Base-by-base conservation (phyloP, 768 basidiomycete species). In the Postia placenta region DNA sequence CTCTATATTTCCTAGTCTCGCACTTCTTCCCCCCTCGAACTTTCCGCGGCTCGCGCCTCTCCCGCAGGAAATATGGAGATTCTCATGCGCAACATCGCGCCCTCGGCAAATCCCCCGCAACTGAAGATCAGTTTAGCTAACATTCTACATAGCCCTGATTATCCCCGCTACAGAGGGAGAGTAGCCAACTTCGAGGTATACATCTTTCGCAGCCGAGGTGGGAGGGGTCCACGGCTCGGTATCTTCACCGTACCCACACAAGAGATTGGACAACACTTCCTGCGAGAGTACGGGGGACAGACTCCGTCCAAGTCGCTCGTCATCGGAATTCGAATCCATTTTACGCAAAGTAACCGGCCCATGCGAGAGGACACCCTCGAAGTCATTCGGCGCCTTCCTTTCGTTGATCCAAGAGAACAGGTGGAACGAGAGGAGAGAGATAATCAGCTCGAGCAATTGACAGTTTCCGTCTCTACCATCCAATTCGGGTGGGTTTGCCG, bases 401-500 rank as follows among this genome's bases (percentile, higher is more conserved):
- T 71, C 53, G 52, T 69, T 6, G 67, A 79, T 54, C 76, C 76
- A 3, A 48, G 39, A 17, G 54, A 63, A 17, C 51, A 63, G 5
- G 63, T 71, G 46, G 64, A 68, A 40, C 67, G 64, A 42, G 66
- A 72, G 49, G 58, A 52, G 22, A 63, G 61, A 24, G 55, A 62
- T 6, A 41, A 42, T n/a, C 52, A 67, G 20, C 64, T 78, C 7
- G 54, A 59, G n/a, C 28, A 53, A 2, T 52, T 56, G 15, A 28
- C 36, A 6, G 62, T 77, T 22, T 47, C 55, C 5, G 56, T 81
- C 42, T 51, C 51, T 3, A 57, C 63, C 3, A 52, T 85, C 23
- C 81, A 83, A 54, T 81, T 82, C 53, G 77, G 79, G 12, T 81
- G 80, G 81, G 67, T 72, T 56, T 83, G 81, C 51, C 71, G 80